A percentile compares a stretch with the other conserved stretches of the same genome.
Evolutionary conservation across 2,329 filamentous ascomycete genomes (phyloP).

Genomic region (Magnaporthiopsis incrustans): DNA sequence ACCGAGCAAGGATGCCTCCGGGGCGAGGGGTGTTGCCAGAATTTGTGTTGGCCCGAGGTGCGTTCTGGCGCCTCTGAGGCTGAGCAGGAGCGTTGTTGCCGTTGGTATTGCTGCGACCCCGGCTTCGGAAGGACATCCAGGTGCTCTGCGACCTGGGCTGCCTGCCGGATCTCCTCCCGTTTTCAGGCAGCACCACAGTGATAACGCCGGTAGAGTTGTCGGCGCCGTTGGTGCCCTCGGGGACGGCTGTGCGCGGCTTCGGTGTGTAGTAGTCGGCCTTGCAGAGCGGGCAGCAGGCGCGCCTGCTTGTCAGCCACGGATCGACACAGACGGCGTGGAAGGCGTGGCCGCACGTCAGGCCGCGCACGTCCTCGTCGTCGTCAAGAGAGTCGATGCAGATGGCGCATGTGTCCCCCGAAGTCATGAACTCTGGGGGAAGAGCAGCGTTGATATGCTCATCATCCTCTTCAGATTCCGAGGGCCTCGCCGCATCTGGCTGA

Average conservation of each 20-base stretch:
- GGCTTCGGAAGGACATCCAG: conserved; percentile 24
- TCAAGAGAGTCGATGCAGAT: conserved; percentile 94
- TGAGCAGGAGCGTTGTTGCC: not conserved
- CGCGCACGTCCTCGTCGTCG: conserved; percentile 91
- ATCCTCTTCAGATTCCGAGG: conserved; percentile 37
- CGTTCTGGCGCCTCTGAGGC: not conserved
- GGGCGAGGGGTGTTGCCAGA: not conserved
- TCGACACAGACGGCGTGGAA: conserved; percentile 96
- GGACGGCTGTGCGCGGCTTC: conserved; percentile 71
- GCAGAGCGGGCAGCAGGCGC: conserved; percentile 93
- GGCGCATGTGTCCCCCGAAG: conserved; percentile 86
- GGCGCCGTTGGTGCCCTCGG: conserved; percentile 36
- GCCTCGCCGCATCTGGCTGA: conserved; percentile 9
- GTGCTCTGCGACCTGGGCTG: conserved; percentile 32
- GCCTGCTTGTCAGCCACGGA: conserved; percentile 88
- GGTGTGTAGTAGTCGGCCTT: conserved; percentile 97
- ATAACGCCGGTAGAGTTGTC: conserved; percentile 24
- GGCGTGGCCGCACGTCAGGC: conserved; percentile 91
- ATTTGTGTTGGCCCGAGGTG: not conserved
- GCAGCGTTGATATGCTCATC: conserved; percentile 76
- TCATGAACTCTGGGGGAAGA: conserved; percentile 71
- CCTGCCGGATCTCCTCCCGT: conserved; percentile 36
- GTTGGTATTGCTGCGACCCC: not conserved
- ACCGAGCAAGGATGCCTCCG: not conserved
- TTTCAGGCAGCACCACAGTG: conserved; percentile 18